Evolutionary conservation across 768 basidiomycete species (phyloP).

Genomic region (Hericium coralloides): DNA sequence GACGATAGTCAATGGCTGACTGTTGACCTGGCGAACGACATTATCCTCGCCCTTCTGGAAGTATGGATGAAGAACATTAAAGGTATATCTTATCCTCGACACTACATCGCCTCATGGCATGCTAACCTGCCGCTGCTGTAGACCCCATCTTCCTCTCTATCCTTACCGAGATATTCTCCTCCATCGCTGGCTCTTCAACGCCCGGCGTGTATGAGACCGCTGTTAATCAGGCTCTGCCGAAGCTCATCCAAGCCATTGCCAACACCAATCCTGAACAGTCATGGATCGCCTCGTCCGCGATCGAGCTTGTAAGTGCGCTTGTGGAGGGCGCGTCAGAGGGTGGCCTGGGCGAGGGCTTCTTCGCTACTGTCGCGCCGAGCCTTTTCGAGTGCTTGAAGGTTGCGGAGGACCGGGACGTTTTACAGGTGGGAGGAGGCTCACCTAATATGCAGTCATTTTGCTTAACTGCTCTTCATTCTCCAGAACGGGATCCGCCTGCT

Average conservation of each 20-base stretch:
- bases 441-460: not conserved
- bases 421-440: slow-evolving; percentile 42
- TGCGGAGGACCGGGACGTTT: slow-evolving; percentile 80
- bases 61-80: slow-evolving; percentile 85
- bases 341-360: slow-evolving; percentile 75
- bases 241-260: slow-evolving; percentile 56
- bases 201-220: slow-evolving; percentile 62
- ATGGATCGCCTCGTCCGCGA: slow-evolving; percentile 70
- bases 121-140: slow-evolving; percentile 19
- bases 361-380: slow-evolving; percentile 61
- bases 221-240: slow-evolving; percentile 64
- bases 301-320: slow-evolving; percentile 73
- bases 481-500: slow-evolving; percentile 80
- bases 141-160: slow-evolving; percentile 89
- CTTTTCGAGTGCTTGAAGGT: slow-evolving; percentile 60
- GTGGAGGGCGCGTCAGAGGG: slow-evolving; percentile 53
- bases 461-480: not conserved
- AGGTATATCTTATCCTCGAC: slow-evolving; percentile 37
- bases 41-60: slow-evolving; percentile 61
- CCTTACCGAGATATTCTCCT: slow-evolving; percentile 68
- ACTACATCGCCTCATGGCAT: not conserved
- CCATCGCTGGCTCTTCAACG: slow-evolving; percentile 54
- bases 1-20: slow-evolving; percentile 69
- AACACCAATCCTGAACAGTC: slow-evolving; percentile 51
- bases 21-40: slow-evolving; percentile 49